phyloP scores from a whole-genome alignment of 2,329 filamentous ascomycete genomes.

The Phialophora verrucosa region DNA sequence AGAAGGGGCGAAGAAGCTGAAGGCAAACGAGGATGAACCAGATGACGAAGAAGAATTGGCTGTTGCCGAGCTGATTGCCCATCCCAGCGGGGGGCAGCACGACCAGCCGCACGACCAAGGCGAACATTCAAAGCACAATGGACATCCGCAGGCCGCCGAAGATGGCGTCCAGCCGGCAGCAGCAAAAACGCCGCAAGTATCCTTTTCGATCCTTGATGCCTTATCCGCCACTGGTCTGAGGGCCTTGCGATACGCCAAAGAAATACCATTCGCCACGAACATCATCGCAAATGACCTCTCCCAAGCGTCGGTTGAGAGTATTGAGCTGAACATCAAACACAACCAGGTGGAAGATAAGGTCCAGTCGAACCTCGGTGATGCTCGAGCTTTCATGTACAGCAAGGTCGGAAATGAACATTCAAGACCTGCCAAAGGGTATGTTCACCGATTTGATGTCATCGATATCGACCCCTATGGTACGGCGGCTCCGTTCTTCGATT shows the following conservation, averaged over 20 bases:
- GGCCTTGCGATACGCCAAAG: slow-evolving; percentile 87
- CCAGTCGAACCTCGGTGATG: slow-evolving; percentile 76
- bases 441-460: slow-evolving; percentile 82
- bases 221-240: slow-evolving; percentile 91
- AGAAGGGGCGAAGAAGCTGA: slow-evolving; percentile 24
- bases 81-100: slow-evolving; percentile 19
- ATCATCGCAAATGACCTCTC: slow-evolving; percentile 92
- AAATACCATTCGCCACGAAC: slow-evolving; percentile 81
- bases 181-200: slow-evolving; percentile 46
- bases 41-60: slow-evolving; percentile 29
- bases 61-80: slow-evolving; percentile 24
- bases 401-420: slow-evolving; percentile 58
- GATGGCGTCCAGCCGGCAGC: neutral
- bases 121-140: slow-evolving; percentile 18
- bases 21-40: slow-evolving; percentile 15
- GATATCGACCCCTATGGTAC: slow-evolving; percentile 97
- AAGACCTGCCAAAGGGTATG: slow-evolving; percentile 45
- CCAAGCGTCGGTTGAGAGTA: slow-evolving; percentile 74
- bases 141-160: slow-evolving; percentile 1
- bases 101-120: slow-evolving; percentile 27
- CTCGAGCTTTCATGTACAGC: slow-evolving; percentile 88
- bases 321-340: slow-evolving; percentile 81
- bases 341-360: slow-evolving; percentile 77
- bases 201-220: slow-evolving; percentile 89
- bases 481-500: slow-evolving; percentile 88